A percentile compares a stretch with the other conserved stretches of the same genome.
Evolutionary conservation across 352 stramenopile species (phyloP).

Genomic region (Phytopythium sindhum): DNA sequence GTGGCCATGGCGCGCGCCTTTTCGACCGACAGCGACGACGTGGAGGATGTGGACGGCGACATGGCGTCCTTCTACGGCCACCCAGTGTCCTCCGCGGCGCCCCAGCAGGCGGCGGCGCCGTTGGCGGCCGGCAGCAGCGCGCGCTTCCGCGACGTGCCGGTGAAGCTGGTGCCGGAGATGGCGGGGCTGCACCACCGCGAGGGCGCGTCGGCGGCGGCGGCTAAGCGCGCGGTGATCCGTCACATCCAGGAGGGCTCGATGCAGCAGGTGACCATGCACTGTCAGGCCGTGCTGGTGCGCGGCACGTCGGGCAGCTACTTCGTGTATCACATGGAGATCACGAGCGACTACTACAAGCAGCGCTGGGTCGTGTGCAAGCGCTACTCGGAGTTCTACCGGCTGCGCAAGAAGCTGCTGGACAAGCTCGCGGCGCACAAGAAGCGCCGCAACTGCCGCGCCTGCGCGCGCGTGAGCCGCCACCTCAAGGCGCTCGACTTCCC

Average conservation of each 20-base stretch:
- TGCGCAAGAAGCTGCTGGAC: slow-evolving; percentile 70
- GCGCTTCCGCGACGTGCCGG: slow-evolving; percentile 54
- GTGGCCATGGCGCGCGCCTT: slow-evolving; percentile 28
- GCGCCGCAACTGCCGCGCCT: slow-evolving; percentile 41
- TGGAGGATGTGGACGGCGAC: slow-evolving; percentile 31
- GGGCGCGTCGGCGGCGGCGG: slow-evolving; percentile 29
- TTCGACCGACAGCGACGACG: slow-evolving; percentile 39
- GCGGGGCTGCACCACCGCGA: neutral
- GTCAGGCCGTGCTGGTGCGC: slow-evolving; percentile 72
- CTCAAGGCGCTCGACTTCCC: slow-evolving; percentile 76
- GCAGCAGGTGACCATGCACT: slow-evolving; percentile 67
- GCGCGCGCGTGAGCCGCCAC: slow-evolving; percentile 45
- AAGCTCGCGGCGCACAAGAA: slow-evolving; percentile 63
- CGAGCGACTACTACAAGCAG: slow-evolving; percentile 87
- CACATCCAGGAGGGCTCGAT: slow-evolving; percentile 78
- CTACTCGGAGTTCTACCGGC: slow-evolving; percentile 83
- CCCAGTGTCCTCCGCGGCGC: slow-evolving; percentile 9
- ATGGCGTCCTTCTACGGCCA: slow-evolving; percentile 40
- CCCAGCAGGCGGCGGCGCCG: neutral
- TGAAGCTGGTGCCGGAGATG: slow-evolving; percentile 46
- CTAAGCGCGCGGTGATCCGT: slow-evolving; percentile 69
- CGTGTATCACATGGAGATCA: slow-evolving; percentile 85
- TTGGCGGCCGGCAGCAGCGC: slow-evolving; percentile 19
- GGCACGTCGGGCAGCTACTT: slow-evolving; percentile 77
- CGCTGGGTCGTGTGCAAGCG: slow-evolving; percentile 88